Conservation (phyloP, 228 moss, liverwort and hornwort genomes). For the Sphagnum magellanicum region DNA sequence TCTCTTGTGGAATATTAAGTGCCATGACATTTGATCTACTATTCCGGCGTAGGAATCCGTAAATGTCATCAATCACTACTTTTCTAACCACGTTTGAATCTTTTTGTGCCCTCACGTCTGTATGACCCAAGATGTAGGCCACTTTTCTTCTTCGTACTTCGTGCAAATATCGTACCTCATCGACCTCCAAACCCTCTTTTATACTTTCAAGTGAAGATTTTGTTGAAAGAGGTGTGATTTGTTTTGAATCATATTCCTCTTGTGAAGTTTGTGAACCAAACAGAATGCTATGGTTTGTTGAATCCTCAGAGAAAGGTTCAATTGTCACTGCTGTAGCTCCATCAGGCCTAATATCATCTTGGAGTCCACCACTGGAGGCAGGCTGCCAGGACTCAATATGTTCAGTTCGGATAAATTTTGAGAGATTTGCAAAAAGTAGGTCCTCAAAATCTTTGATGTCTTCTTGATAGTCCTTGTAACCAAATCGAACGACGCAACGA, state of each 20-base stretch:
- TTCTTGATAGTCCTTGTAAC: constrained; percentile 28
- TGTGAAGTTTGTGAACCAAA: no score
- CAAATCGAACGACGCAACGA: constrained; percentile 46
- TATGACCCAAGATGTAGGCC: constrained; percentile 59
- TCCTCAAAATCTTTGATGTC: constrained; percentile 13
- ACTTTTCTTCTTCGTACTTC: constrained; percentile 42
- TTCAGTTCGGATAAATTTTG: constrained; percentile 21
- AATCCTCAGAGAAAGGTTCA: background rate
- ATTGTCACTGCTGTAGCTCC: background rate
- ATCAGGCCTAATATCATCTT: background rate
- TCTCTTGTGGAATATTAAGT: constrained; percentile 45
- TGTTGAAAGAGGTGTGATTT: no score
- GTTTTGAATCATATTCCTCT: no score
- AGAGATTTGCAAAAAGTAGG: constrained; percentile 7
- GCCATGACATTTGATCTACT: constrained; percentile 34
- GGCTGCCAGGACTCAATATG: constrained; percentile 10
- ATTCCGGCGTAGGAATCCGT: constrained; percentile 51
- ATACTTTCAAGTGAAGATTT: background rate
- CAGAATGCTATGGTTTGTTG: background rate
- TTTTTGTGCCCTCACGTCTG: constrained; percentile 37
- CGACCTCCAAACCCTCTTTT: constrained; percentile 3
- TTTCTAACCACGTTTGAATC: constrained; percentile 53
- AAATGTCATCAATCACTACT: constrained; percentile 54
- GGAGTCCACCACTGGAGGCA: background rate
- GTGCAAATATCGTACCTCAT: constrained; percentile 34